Evolutionary conservation across 495 filamentous ascomycete species (phyloP), one percentile per base, ranked within the genome.

Genomic region (Elasticomyces elasticus): DNA sequence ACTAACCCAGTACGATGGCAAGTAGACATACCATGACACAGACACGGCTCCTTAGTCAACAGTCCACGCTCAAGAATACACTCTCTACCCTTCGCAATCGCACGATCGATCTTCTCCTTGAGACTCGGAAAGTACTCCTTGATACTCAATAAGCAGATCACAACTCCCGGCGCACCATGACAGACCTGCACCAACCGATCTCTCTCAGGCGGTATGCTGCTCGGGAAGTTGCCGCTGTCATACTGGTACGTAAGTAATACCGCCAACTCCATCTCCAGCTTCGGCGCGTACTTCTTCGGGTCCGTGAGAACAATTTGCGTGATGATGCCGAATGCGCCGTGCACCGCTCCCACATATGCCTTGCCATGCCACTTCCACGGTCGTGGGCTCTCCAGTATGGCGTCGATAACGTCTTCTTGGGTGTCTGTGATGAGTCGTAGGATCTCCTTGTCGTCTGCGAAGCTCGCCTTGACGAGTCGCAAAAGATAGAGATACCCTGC

Each of bases 101-200:
- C 78, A 7, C 31, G 46, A 12, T 78, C 72, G 37, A 84, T 80
- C 38, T 62, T 63, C 0, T 62, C 63, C 12, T 64, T 45, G 23
- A 82, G 59, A 3, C 51, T 58, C 0, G 78, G 75, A 55, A 81
- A 83, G 55, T 71, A 64, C 22, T 69, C 60, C 25, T 67, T 56
- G 49, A 84, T 68, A 5, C 73, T 68, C 0, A 69, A 13, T 19
- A 84, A 70, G 17, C 79, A 78, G 3, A 75, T 20, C 0, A 80
- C 63, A n/a, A 83, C 72, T 0, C 81, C 82, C 0, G 82, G 79
- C 1, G 78, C 81, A 13, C 82, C 82, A 59, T 84, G 82, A 62
- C 82, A 84, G 62, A 83, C 77, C 65, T 84, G 82, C 2, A 84
- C 79, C 1, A 83, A 69, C 0, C 66, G 50, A 43, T 76, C 74